Base-by-base conservation (phyloP, 331 rosid genomes). In the Cydonia oblonga region DNA sequence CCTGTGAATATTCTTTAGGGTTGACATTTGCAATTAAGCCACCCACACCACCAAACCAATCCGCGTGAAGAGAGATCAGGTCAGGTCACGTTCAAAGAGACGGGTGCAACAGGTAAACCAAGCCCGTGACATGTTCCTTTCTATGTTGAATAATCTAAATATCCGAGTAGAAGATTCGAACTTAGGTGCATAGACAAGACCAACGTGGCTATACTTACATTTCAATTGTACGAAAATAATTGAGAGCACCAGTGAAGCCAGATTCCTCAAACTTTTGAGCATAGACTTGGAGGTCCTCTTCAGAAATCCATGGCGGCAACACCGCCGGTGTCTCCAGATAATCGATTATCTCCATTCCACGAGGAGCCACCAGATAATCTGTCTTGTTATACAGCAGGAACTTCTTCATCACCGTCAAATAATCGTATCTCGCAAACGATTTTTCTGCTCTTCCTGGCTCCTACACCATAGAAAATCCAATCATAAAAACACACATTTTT, bases 181-280 rank as follows among this genome's bases (percentile, higher is more conserved):
- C 23, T 16, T 29, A 18, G 42, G 30, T 62, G 66, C 46, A 40
- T 3, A 40, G 15, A 40, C 5, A 2, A 40, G 46, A 11, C 5
- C 46, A 11, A 12, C 5, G 3, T 18, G 42, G 30, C 42, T 14
- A 18, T 35, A 81, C 92, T 83, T 53, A 92, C 96, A 79, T 42
- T 74, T 89, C 90, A 81, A 84, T 73, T 46, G 92, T 85, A 6
- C 92, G 89, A 72, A 83, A 91, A 70, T 87, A 86, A 73, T 91
- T 91, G 76, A 90, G 80, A 20, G 96, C 83, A 33, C 93, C 93
- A 29, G 90, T 87, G 81, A 91, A 91, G 69, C 97, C 91, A 53
- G 91, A 86, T 66, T 89, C 96, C 66, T 81, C 89, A 40, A 86
- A 89, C 58, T 84, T 84, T 65, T 89, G 90, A 15, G 97, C 90